Evolutionary conservation across 1,284 basidiomycete species (phyloP).

Genomic region (Coniferiporia sulphurascens): DNA sequence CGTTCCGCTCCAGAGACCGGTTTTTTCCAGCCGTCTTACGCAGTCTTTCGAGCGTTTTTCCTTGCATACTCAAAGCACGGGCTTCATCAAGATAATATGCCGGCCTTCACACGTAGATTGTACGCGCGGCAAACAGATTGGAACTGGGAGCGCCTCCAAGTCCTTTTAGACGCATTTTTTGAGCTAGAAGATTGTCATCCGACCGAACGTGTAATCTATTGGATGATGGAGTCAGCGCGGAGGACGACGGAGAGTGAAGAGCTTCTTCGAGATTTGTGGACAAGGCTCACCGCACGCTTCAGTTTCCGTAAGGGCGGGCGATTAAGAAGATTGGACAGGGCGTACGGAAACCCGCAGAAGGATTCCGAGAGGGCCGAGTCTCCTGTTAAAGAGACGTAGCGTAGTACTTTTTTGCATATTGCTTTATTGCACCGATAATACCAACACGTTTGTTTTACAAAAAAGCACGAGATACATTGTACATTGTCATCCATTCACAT

Average conservation of each 20-base stretch:
- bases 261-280: constrained; percentile 49
- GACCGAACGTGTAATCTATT: constrained; percentile 48
- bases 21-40: constrained; percentile 37
- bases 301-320: constrained; percentile 45
- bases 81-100: background rate
- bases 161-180: constrained; percentile 57
- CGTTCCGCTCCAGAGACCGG: constrained; percentile 29
- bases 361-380: background rate
- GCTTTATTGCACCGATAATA: background rate
- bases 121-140: constrained; percentile 32
- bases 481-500: background rate
- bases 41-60: constrained; percentile 69
- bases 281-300: constrained; percentile 48
- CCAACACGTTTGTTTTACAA: background rate
- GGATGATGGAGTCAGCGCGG: constrained; percentile 59
- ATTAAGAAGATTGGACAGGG: constrained; percentile 35
- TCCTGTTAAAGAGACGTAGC: background rate
- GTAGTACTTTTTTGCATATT: background rate
- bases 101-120: constrained; percentile 2
- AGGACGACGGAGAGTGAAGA: constrained; percentile 49
- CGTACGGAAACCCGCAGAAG: constrained; percentile 21
- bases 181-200: constrained; percentile 36
- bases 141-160: constrained; percentile 50
- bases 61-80: constrained; percentile 70
- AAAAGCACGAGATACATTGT: background rate